These are phyloP conservation scores for Puccinia sorghi DNA, from an alignment of 1,284 basidiomycete species.

Conservation along the genomic window DNA sequence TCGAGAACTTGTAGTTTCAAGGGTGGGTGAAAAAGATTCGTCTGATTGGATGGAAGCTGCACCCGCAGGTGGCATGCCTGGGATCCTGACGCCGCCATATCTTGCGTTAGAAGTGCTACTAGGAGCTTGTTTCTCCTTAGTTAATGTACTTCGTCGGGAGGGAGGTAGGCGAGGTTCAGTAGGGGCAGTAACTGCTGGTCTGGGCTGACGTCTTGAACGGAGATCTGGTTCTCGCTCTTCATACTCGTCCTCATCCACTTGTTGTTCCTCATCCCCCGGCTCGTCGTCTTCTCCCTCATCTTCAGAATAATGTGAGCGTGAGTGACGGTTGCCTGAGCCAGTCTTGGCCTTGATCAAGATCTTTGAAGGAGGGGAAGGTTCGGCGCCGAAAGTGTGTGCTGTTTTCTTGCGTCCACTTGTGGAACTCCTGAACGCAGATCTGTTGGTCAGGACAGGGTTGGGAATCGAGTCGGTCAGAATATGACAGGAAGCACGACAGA, in stretches of 20 bases:
- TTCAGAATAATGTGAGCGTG: conserved; percentile 29
- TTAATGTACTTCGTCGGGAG: conserved; percentile 11
- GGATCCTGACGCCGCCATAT: conserved; percentile 46
- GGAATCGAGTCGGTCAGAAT: not conserved
- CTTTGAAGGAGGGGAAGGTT: conserved; percentile 23
- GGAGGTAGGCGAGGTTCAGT: conserved; percentile 16
- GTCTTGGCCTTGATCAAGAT: conserved; percentile 38
- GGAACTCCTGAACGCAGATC: conserved; percentile 24
- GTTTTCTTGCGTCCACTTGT: conserved; percentile 36
- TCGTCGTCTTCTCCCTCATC: conserved; percentile 20
- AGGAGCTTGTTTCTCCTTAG: not conserved
- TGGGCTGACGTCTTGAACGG: conserved; percentile 14
- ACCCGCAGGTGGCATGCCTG: conserved; percentile 25
- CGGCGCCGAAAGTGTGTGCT: conserved; percentile 42
- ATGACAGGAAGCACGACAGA: not conserved
- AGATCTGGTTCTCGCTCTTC: conserved; percentile 21
- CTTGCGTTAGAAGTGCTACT: conserved; percentile 1
- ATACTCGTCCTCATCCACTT: conserved; percentile 9
- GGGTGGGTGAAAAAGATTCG: conserved; percentile 35
- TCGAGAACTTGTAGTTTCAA: not conserved
- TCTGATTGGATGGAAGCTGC: conserved; percentile 9
- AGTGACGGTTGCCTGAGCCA: not conserved
- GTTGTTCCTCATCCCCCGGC: conserved; percentile 9
- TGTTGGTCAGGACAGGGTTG: not conserved
- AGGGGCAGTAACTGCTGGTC: conserved; percentile 14